Base-by-base conservation (phyloP, 257 asterid species). In the Forsythia viridissima region DNA sequence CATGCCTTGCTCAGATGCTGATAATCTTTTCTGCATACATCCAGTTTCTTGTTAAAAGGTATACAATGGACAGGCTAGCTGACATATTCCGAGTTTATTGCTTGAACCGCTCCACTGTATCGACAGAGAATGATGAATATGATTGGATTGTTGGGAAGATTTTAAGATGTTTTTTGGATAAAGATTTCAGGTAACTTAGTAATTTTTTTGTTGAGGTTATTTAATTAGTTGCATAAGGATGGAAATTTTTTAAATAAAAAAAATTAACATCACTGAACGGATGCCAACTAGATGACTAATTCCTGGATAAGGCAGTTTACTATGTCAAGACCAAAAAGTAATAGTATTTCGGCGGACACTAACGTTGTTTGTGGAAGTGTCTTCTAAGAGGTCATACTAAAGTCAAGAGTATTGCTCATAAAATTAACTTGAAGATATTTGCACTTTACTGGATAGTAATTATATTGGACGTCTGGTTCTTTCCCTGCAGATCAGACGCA, bases 111-210 rank as follows among this genome's bases (percentile, higher is more conserved):
- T 79, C 91, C 65, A 72, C 77, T 71, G 88, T 80, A 73, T 81
- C 90, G 18, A 73, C 67, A 30, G 81, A 80, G 85, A 77, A 80
- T 78, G 89, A 76, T 61, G 94, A 84, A 61, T 94, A 91, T 87
- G 97, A 90, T 80, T 94, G 98, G 97, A 91, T 96, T 77, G 92
- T 92, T 52, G 96, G 98, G 82, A 96, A 88, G 88, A 87, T 96
- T 75, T 84, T 94, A 83, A 92, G 99, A 86, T 92, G 99, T 84
- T 91, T 91, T 79, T 96, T 92, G 79, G 99, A 96, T 85, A 94
- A 96, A 89, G 99, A 96, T 90, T 91, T 94, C 90, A 91, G 99
- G 99, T 92, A 91, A 77, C 74, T 55, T 71, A 20, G 73, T 52
- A 75, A 39, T 44, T 77, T 75, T 83, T 21, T 73, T 59, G 46